These are phyloP conservation scores for Aechmea fasciata DNA, from an alignment of 176 grass and related monocot genomes.

Conservation along the genomic window DNA sequence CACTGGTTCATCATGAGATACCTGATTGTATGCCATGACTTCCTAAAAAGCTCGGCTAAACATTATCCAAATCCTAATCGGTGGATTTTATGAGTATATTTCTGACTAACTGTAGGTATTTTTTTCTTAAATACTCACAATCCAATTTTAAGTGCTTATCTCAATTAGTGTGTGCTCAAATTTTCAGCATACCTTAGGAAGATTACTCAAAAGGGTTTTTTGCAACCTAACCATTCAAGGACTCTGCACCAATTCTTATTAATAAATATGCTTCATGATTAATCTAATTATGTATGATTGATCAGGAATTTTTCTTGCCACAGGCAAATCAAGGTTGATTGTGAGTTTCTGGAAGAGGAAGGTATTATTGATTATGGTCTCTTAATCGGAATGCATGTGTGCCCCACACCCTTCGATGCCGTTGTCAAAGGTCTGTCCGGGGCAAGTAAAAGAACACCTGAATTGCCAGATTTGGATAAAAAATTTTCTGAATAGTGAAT, in stretches of 20 bases:
- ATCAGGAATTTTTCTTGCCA: not conserved
- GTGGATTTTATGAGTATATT: not conserved
- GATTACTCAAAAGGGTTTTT: too few relatives aligned
- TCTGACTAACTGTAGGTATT: not conserved
- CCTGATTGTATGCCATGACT: not conserved
- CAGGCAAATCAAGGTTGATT: constrained; percentile 12
- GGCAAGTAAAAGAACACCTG: too few relatives aligned
- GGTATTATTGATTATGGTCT: constrained; percentile 4
- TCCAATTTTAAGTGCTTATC: not conserved
- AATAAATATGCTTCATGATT: not conserved
- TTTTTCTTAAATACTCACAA: not conserved
- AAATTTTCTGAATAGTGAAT: too few relatives aligned
- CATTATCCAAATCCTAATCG: not conserved
- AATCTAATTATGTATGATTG: not conserved
- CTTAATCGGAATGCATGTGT: constrained; percentile 13
- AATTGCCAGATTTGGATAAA: too few relatives aligned
- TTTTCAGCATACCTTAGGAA: too few relatives aligned
- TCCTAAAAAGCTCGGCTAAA: not conserved
- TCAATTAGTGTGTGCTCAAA: not conserved
- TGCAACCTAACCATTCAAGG: too few relatives aligned
- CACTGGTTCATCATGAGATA: not conserved
- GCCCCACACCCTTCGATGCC: not conserved
- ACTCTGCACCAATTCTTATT: not conserved
- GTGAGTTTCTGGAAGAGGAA: constrained; percentile 11
- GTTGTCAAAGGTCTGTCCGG: not conserved